phyloP scores from a whole-genome alignment of 139 green algal species.

The Zygnema circumcarinatum region DNA sequence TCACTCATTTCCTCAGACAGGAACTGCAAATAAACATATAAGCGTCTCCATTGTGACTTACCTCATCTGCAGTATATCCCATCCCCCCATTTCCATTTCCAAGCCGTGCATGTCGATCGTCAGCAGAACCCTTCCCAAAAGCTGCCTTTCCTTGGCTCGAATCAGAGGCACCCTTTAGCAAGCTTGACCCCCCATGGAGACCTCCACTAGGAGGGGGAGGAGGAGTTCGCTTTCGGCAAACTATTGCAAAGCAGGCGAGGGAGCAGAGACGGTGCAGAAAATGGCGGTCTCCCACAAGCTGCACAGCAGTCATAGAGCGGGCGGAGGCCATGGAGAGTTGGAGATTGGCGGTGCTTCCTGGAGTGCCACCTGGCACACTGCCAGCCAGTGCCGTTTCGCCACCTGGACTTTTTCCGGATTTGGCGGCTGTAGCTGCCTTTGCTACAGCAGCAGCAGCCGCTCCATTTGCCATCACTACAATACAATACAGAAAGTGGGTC shows the following conservation, averaged over 20 bases:
- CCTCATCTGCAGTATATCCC: conserved; percentile 52
- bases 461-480: no score
- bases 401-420: background rate
- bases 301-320: conserved; percentile 32
- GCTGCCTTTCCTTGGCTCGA: background rate
- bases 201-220: conserved; percentile 4
- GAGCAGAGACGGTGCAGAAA: conserved; percentile 54
- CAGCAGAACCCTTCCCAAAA: background rate
- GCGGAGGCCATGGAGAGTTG: background rate
- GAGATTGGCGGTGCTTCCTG: background rate
- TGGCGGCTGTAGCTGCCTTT: background rate
- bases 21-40: no score
- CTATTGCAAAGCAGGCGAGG: conserved; percentile 49
- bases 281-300: conserved; percentile 41
- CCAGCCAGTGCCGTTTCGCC: background rate
- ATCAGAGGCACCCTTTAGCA: background rate
- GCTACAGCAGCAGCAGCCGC: background rate
- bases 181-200: background rate
- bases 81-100: conserved; percentile 42
- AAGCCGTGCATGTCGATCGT: conserved; percentile 19
- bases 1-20: no score
- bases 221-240: conserved; percentile 23
- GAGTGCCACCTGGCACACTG: background rate
- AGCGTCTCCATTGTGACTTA: no score
- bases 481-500: no score